These are phyloP conservation scores for Magnolia changhungtana DNA, from an alignment of 164 flowering plant species.

Conservation along the genomic window DNA sequence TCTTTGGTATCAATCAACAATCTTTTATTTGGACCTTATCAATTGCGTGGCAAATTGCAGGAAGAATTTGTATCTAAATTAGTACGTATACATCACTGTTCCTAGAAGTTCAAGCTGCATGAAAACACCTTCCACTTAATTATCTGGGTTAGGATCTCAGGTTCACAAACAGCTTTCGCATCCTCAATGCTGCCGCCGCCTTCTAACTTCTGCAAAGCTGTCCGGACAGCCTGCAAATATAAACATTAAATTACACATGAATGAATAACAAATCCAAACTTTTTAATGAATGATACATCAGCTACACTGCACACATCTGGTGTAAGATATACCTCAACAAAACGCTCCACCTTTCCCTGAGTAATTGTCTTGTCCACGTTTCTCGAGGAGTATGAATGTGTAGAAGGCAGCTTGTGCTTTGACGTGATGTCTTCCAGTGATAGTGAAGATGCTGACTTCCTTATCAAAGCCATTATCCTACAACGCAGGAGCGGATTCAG, in stretches of 20 bases:
- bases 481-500: constrained; percentile 13
- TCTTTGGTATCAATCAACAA: no score
- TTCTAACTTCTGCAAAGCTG: constrained; percentile 62
- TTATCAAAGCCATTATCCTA: constrained; percentile 55
- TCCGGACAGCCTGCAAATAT: constrained; percentile 54
- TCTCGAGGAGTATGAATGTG: constrained; percentile 38
- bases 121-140: constrained; percentile 67
- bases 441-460: constrained; percentile 38
- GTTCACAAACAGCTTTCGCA: constrained; percentile 76
- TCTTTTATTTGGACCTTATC: no score
- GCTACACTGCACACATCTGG: background rate
- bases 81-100: background rate
- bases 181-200: constrained; percentile 58
- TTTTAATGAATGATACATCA: background rate
- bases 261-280: background rate
- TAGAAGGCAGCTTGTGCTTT: constrained; percentile 45
- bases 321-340: constrained; percentile 52
- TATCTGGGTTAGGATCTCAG: constrained; percentile 51
- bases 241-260: background rate
- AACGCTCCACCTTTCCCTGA: constrained; percentile 68
- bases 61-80: no score
- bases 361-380: constrained; percentile 52
- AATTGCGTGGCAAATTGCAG: no score
- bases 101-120: background rate
- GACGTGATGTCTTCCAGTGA: constrained; percentile 44